Evolutionary conservation across 2,329 filamentous ascomycete species (phyloP).

Genomic region (Neoscytalidium dimidiatum): DNA sequence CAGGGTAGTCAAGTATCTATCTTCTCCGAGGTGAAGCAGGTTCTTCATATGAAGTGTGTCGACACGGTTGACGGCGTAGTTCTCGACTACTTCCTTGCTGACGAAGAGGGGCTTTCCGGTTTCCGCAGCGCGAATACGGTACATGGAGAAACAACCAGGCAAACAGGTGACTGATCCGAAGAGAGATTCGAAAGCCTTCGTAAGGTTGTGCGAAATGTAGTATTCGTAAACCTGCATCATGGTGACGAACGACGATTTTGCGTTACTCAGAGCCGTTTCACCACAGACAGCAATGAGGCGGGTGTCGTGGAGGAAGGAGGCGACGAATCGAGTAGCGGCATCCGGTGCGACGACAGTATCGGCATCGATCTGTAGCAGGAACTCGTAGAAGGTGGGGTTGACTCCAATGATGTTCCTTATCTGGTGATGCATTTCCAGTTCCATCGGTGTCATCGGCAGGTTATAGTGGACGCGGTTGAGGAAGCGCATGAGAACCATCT

Average conservation of each 20-base stretch:
- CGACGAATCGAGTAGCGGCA: conserved; percentile 87
- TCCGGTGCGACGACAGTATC: conserved; percentile 92
- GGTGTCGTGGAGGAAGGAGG: conserved; percentile 87
- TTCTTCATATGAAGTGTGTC: conserved; percentile 99
- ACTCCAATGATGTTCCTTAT: conserved; percentile 98
- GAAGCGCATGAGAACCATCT: conserved; percentile 98
- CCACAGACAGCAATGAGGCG: conserved; percentile 92
- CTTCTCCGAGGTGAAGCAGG: conserved; percentile 90
- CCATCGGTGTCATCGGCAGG: conserved; percentile 89
- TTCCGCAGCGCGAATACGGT: conserved; percentile 91
- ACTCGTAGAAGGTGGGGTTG: conserved; percentile 98
- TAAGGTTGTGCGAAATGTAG: conserved; percentile 96
- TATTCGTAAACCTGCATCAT: conserved; percentile 99
- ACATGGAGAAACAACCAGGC: conserved; percentile 99
- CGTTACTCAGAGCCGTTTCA: conserved; percentile 90
- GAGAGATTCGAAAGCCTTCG: conserved; percentile 95
- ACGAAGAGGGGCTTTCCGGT: conserved; percentile 96
- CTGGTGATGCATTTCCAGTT: conserved; percentile 98
- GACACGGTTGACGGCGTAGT: conserved; percentile 89
- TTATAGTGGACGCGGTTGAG: conserved; percentile 99
- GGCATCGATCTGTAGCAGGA: conserved; percentile 92
- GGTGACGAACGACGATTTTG: conserved; percentile 89
- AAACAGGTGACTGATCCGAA: conserved; percentile 98
- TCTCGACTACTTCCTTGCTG: conserved; percentile 84
- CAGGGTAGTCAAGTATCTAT: conserved; percentile 94